Evolutionary conservation across 306 rosid species (phyloP).

Genomic region (Albizia julibrissin): DNA sequence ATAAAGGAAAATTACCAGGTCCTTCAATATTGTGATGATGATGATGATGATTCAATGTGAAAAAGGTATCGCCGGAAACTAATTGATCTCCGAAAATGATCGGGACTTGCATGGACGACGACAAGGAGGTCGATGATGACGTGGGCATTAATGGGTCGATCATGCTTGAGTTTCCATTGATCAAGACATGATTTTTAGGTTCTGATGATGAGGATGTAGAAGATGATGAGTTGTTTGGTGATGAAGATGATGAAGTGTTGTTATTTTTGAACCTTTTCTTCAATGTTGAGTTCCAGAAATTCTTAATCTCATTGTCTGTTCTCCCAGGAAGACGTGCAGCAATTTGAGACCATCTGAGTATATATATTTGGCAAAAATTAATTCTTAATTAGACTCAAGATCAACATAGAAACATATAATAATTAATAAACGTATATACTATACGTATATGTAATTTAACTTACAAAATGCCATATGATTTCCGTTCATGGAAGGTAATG

Average conservation of each 20-base stretch:
- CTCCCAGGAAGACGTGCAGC: constrained; percentile 96
- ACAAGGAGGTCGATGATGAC: constrained; percentile 56
- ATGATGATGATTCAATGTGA: constrained; percentile 43
- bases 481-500: background rate
- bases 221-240: constrained; percentile 61
- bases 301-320: constrained; percentile 94
- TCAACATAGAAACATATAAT: background rate
- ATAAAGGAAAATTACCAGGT: constrained; percentile 33
- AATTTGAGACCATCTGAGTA: constrained; percentile 88
- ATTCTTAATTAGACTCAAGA: background rate
- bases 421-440: background rate
- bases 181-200: constrained; percentile 35
- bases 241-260: constrained; percentile 34
- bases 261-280: constrained; percentile 67
- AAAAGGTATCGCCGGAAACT: constrained; percentile 42
- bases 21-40: background rate
- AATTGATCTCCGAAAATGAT: constrained; percentile 33
- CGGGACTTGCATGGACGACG: constrained; percentile 39
- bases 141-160: constrained; percentile 42
- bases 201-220: background rate
- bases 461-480: background rate
- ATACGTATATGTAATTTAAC: background rate
- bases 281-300: constrained; percentile 87
- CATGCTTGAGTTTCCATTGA: constrained; percentile 20
- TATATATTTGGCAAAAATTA: background rate